Evolutionary conservation across 176 grass and related monocot species (phyloP).

Genomic region (Avena atlantica): DNA sequence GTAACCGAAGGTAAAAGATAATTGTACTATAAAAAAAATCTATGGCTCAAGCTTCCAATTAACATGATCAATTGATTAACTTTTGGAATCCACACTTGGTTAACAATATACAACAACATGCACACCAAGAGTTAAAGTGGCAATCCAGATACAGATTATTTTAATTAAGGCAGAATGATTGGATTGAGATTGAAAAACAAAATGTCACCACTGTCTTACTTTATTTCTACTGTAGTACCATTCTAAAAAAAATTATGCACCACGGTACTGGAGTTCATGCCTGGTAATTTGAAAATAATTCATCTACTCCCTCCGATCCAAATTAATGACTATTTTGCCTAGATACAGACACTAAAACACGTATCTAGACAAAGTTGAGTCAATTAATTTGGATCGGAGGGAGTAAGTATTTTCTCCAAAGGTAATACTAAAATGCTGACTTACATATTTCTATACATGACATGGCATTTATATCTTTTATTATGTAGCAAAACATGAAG

Average conservation of each 20-base stretch:
- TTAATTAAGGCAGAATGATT: constrained; percentile 1
- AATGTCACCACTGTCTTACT: background rate
- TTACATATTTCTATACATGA: background rate
- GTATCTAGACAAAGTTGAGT: too few species aligned
- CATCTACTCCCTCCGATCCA: background rate
- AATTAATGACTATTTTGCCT: too few species aligned
- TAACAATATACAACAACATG: constrained; percentile 21
- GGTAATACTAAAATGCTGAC: constrained; percentile 1
- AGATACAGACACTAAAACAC: too few species aligned
- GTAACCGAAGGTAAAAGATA: constrained; percentile 15
- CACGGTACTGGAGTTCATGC: constrained; percentile 4
- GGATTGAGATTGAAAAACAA: constrained; percentile 11
- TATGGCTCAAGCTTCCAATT: background rate
- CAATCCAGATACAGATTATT: constrained; percentile 14
- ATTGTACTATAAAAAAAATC: background rate
- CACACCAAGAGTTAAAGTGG: background rate
- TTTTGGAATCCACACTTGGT: constrained; percentile 9
- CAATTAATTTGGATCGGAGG: too few species aligned
- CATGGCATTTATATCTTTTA: background rate
- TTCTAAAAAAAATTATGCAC: background rate
- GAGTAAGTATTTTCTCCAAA: constrained; percentile 21
- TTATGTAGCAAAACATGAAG: constrained; percentile 18
- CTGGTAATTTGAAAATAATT: constrained; percentile 1
- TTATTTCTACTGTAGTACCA: background rate
- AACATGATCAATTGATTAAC: constrained; percentile 6